A percentile compares a stretch with the other conserved stretches of the same genome.
These are phyloP conservation scores for Barnettozyma sp. DNA, from an alignment of 805 yeast genomes.

Conservation along the genomic window DNA sequence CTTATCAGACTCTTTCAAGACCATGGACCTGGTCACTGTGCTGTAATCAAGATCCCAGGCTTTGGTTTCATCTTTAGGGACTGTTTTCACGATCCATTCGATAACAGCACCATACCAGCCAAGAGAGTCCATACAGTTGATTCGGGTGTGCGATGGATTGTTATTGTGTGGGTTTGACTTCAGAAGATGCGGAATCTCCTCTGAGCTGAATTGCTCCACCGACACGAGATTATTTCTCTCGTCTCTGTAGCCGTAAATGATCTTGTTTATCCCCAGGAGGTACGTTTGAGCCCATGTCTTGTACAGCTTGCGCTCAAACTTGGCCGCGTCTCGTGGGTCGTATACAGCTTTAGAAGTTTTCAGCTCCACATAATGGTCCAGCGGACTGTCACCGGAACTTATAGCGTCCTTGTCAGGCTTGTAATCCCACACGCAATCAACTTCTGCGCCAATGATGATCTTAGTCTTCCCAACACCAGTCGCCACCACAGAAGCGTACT, in stretches of 20 bases:
- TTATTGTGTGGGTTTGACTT: constrained; percentile 42
- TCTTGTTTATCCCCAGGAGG: constrained; percentile 72
- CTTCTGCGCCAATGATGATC: constrained; percentile 78
- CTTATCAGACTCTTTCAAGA: constrained; percentile 40
- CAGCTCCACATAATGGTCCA: constrained; percentile 76
- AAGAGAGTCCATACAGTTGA: constrained; percentile 71
- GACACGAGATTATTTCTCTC: constrained; percentile 54
- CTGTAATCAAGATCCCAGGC: constrained; percentile 53
- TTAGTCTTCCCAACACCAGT: constrained; percentile 76
- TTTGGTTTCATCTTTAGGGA: constrained; percentile 48
- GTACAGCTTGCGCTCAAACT: constrained; percentile 71
- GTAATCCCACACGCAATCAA: constrained; percentile 85
- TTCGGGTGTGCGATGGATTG: constrained; percentile 37
- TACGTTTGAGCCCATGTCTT: constrained; percentile 93
- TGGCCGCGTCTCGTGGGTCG: constrained; percentile 48
- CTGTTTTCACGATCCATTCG: constrained; percentile 60
- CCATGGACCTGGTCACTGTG: constrained; percentile 45
- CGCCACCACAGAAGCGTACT: constrained; percentile 71
- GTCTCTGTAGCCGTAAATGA: constrained; percentile 84
- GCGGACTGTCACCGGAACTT: constrained; percentile 28
- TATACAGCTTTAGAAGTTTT: constrained; percentile 60
- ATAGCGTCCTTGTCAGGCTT: no score
- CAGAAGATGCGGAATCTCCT: constrained; percentile 65
- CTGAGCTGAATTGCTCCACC: constrained; percentile 72
- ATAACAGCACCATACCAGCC: constrained; percentile 82